Evolutionary conservation across 106 monocot genomes (phyloP).

Genomic region (Acorus calamus): DNA sequence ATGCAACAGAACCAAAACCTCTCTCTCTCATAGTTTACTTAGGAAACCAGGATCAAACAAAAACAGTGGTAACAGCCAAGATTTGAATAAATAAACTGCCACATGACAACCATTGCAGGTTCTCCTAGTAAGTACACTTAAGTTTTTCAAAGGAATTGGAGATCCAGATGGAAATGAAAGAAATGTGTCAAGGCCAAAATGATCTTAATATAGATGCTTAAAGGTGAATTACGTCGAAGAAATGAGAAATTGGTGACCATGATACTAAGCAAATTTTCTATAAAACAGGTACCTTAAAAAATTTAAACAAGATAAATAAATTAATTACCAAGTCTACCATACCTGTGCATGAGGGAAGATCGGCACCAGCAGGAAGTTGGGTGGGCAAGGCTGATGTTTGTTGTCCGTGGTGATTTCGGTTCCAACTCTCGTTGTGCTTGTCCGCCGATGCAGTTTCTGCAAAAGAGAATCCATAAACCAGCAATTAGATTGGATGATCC

Average conservation of each 20-base stretch:
- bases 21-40: too few relatives aligned
- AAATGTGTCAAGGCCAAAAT: too few relatives aligned
- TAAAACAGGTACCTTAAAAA: background rate
- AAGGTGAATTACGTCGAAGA: background rate
- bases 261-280: background rate
- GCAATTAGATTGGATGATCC: too few relatives aligned
- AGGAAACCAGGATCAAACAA: too few relatives aligned
- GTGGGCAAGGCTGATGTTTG: slow-evolving; percentile 49
- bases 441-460: slow-evolving; percentile 35
- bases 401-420: slow-evolving; percentile 29
- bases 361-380: slow-evolving; percentile 68
- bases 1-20: too few relatives aligned
- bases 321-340: background rate
- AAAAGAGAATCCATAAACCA: background rate
- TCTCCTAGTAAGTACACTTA: too few relatives aligned
- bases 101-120: too few relatives aligned
- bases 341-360: slow-evolving; percentile 82
- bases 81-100: too few relatives aligned
- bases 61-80: too few relatives aligned
- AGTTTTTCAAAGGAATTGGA: too few relatives aligned
- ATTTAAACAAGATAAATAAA: background rate
- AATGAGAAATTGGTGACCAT: background rate
- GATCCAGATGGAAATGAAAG: too few relatives aligned
- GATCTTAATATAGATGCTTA: background rate
- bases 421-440: slow-evolving; percentile 27